Base-by-base conservation (phyloP, 495 filamentous ascomycete genomes). In the Neurospora pannonica region DNA sequence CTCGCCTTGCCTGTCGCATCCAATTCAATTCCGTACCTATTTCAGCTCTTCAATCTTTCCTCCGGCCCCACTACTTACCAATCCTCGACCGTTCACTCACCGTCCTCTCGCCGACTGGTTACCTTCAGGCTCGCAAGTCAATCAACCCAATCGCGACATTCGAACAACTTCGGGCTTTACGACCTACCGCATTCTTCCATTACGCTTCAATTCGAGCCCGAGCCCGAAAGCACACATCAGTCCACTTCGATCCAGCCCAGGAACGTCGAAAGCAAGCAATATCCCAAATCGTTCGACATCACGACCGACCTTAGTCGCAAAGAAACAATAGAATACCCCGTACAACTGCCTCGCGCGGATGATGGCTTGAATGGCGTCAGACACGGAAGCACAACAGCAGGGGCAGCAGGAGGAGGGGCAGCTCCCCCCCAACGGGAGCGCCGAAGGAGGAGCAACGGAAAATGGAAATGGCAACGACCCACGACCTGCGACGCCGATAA, bases 281-380 rank as follows among this genome's bases (percentile, higher is more conserved):
- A 19, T 67, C 13, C 21, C 13, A 4, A 28, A 28, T 15, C 5
- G 10, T 11, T 21, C 48, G 4, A 11, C 21, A 21, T 5, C 15
- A 28, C 11, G 24, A 15, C 3, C 48, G 4, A 28, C 21, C 24
- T 48, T 24, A 11, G 48, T 11, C 21, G 48, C 43, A 60, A 15
- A 54, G 21, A 54, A 24, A 28, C 24, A 28, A 8, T 5, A 13
- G 4, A 13, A 28, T 5, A 15, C 5, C 24, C 21, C 11, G 11
- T 13, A 67, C 28, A 67, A 67, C 6, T 67, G 31, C 54, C 5
- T 34, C 19, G 28, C 7, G 54, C 54, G 7, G 54, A 19, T 60
- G 43, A 80, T 80, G 79, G 78, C 79, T 60, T 81, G 79, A 80
- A 81, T 81, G 79, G 79, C 74, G 77, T 74, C 79, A 15, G 71